Percentiles rank a stretch among this genome's conserved stretches.
Conservation (phyloP, 495 filamentous ascomycete species). For the Poronia punctata region DNA sequence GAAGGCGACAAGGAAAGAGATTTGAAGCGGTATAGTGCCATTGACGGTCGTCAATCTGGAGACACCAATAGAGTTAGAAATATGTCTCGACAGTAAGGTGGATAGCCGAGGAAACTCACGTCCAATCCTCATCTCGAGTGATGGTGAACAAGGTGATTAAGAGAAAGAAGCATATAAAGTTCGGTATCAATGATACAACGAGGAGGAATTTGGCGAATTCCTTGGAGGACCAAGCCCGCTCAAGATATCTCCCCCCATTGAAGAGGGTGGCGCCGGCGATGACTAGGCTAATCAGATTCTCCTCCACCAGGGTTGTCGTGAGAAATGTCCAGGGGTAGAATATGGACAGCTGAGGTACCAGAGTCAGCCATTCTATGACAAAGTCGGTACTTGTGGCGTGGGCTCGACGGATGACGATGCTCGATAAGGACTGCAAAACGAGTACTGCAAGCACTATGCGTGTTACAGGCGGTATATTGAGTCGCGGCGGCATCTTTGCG, state of each 20-base stretch:
- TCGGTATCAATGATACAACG: constrained; percentile 70
- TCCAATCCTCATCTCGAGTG: constrained; percentile 56
- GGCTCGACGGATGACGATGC: constrained; percentile 63
- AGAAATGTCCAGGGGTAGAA: constrained; percentile 91
- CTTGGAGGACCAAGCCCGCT: constrained; percentile 89
- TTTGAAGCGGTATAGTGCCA: constrained; percentile 83
- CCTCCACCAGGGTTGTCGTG: constrained; percentile 82
- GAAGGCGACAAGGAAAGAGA: constrained; percentile 93
- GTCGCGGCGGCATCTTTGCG: constrained; percentile 64
- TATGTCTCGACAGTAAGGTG: neutral
- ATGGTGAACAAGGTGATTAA: constrained; percentile 67
- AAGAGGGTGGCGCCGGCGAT: constrained; percentile 78
- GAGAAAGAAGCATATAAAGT: constrained; percentile 62
- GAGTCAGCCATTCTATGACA: constrained; percentile 75
- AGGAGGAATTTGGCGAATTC: constrained; percentile 91
- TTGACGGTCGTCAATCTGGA: constrained; percentile 68
- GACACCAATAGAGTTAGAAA: constrained; percentile 12
- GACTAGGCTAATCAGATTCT: constrained; percentile 80
- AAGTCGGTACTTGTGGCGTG: constrained; percentile 50
- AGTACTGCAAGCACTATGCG: constrained; percentile 69
- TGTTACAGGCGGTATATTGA: constrained; percentile 90
- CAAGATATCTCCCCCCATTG: constrained; percentile 90
- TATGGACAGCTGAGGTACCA: constrained; percentile 75
- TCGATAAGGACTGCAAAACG: constrained; percentile 73
- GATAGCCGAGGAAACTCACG: constrained; percentile 47